Conservation (phyloP, 179 eudicot genomes). For the Silene vulgaris region DNA sequence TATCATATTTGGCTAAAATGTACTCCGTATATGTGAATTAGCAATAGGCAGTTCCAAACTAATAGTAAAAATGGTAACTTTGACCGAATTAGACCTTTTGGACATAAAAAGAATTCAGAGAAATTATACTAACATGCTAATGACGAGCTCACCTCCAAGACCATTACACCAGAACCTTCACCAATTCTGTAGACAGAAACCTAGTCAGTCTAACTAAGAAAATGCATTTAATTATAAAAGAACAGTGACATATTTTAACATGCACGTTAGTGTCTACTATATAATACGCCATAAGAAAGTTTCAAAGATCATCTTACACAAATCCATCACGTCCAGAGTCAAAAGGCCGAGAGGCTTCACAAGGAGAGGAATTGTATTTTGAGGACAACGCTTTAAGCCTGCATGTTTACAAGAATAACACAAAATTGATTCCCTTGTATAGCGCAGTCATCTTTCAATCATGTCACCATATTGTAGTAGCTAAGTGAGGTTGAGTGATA, state of each 20-base stretch:
- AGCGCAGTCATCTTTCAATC: not conserved
- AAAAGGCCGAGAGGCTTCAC: slow-evolving; percentile 90
- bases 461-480: not conserved
- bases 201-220: slow-evolving; percentile 12
- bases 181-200: slow-evolving; percentile 59
- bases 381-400: slow-evolving; percentile 85
- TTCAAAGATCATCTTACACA: slow-evolving; percentile 57
- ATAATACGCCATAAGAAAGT: slow-evolving; percentile 13
- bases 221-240: not conserved
- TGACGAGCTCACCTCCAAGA: slow-evolving; percentile 72
- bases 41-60: not conserved
- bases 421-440: not conserved
- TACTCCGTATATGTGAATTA: not conserved
- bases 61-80: slow-evolving; percentile 13
- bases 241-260: not conserved
- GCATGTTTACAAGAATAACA: slow-evolving; percentile 23
- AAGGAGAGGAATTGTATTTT: slow-evolving; percentile 68
- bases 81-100: not conserved
- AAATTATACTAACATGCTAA: not conserved
- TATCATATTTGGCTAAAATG: slow-evolving; percentile 6
- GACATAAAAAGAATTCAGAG: not conserved
- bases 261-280: not conserved
- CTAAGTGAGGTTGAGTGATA: not conserved
- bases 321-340: slow-evolving; percentile 91
- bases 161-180: slow-evolving; percentile 86